Base-by-base conservation (phyloP, 2,329 filamentous ascomycete species). In the Aureobasidium sp. region DNA sequence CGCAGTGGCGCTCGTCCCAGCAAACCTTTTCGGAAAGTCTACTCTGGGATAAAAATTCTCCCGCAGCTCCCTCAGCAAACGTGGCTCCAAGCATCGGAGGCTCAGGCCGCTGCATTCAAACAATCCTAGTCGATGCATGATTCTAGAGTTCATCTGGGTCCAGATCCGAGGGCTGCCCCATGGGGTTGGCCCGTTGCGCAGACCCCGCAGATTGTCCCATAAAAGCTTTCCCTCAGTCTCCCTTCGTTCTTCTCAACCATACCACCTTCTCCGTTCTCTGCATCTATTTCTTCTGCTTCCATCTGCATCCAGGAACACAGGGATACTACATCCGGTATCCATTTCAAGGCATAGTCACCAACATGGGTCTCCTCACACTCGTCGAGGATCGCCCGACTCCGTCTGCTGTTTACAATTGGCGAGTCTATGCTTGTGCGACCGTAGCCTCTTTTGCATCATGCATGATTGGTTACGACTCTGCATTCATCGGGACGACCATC, bases 401-500 rank as follows among this genome's bases (percentile, higher is more conserved):
- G 27, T 79, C 77, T 68, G 75, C 74, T 59, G 81, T 85, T 61
- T 85, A 84, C 77, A 84, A 84, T 71, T 84, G 82, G 81, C 75
- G 78, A 44, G 78, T 84, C 45, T 85, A 83, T 67, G 74, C 79
- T 13, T 78, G 79, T 45, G 81, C 82, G 9, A 75, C 76, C 13
- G 77, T 83, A 36, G 81, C 82, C 45, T 82, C 79, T 14, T 82
- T 78, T 69, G 81, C 81, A 55, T 79, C 81, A 62, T 83, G 81
- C 68, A 84, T 82, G 79, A 82, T 83, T 65, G 80, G 81, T 16
- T 82, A 83, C 65, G 88, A 91, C 71, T 87, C 83, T 57, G 86
- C 89, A 65, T 92, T 92, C 74, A 91, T 92, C 67, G 89, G 88
- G 64, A 89, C 86, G 0, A 91, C 89, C 1, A 77, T 92, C 36